Evolutionary conservation across 2,329 filamentous ascomycete genomes (phyloP), one percentile per base, ranked within the genome.

Genomic region (Sporothrix pseudoabietina): DNA sequence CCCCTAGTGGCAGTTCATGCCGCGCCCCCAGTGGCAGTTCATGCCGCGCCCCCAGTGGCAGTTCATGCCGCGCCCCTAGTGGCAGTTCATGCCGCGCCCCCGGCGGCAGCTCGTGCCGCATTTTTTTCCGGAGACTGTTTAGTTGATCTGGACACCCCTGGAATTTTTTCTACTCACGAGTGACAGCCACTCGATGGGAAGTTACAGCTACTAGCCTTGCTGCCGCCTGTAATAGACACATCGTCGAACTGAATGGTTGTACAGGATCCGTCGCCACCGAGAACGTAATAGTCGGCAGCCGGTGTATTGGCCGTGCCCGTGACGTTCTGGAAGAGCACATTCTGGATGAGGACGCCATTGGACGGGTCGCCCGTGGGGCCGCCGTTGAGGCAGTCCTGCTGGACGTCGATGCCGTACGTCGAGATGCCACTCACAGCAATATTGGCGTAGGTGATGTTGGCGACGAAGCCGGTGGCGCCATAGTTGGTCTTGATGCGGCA

Each of bases 331-430:
- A 63, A 66, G 4, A 32, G 63, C 41, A 65, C 35, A n/a, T 65
- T 65, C n/a, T 47, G 9, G n/a, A 65, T 39, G 19, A 61, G 57
- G 57, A 66, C 63, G 10, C 63, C 63, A 41, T 32, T 66, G 12
- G 63, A 30, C 9, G 63, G 41, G 10, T 30, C 16, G 63, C 63
- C 63, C 3, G 39, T 49, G 4, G 61, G 63, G 5, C 63, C 63
- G 26, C 63, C 63, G 63, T 66, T 66, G 41, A 66, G 63, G 63
- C 49, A 66, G 41, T 66, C 63, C 41, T 66, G 63, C 26, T 66
- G 41, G 44, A 66, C 41, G 26, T 66, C 63, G 26, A 66, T 66
- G 44, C 63, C 63, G 41, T 66, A 66, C 6, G 4, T 9, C 1
- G 63, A 49, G 9, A 66, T 47, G 63, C 30, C n/a, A 9, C 6